Percentiles rank a stretch among this genome's conserved stretches.
Evolutionary conservation across 768 basidiomycete genomes (phyloP).

Genomic region (Hortiboletus campestris): DNA sequence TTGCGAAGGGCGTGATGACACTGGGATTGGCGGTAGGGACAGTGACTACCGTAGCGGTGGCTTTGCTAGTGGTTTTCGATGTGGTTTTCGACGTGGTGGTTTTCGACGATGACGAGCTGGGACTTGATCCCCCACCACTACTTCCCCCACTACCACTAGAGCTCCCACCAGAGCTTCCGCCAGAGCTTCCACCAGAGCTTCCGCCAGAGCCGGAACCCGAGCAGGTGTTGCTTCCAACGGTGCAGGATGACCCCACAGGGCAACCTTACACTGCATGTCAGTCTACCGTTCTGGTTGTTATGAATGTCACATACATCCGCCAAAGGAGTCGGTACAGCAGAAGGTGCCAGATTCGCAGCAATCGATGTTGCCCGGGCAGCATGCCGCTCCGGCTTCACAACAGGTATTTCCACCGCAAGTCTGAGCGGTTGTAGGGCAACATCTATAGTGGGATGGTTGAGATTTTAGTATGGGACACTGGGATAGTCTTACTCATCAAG

Average conservation of each 20-base stretch:
- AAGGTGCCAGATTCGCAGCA: slow-evolving; percentile 13
- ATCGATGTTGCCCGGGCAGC: slow-evolving; percentile 1
- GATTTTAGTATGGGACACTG: neutral
- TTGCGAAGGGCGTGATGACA: too few relatives aligned
- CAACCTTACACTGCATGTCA: slow-evolving; percentile 18
- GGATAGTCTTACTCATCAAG: neutral
- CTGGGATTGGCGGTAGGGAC: too few relatives aligned
- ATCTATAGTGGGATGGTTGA: slow-evolving; percentile 4
- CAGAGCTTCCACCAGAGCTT: neutral
- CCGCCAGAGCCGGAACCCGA: neutral
- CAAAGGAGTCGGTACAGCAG: slow-evolving; percentile 23
- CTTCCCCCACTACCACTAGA: too few relatives aligned
- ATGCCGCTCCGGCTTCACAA: slow-evolving; percentile 7
- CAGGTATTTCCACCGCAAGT: slow-evolving; percentile 15
- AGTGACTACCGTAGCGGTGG: too few relatives aligned
- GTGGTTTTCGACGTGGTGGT: too few relatives aligned
- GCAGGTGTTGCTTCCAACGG: slow-evolving; percentile 4
- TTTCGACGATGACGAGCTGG: too few relatives aligned
- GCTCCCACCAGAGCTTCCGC: neutral
- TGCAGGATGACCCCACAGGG: slow-evolving; percentile 10
- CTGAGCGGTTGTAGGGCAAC: too few relatives aligned
- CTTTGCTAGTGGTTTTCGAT: too few relatives aligned
- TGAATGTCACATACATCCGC: slow-evolving; percentile 20
- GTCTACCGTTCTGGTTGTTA: neutral
- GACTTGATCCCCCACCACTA: neutral